These are phyloP conservation scores for Solanum chmielewskii DNA, from an alignment of 257 asterid species.

Conservation along the genomic window DNA sequence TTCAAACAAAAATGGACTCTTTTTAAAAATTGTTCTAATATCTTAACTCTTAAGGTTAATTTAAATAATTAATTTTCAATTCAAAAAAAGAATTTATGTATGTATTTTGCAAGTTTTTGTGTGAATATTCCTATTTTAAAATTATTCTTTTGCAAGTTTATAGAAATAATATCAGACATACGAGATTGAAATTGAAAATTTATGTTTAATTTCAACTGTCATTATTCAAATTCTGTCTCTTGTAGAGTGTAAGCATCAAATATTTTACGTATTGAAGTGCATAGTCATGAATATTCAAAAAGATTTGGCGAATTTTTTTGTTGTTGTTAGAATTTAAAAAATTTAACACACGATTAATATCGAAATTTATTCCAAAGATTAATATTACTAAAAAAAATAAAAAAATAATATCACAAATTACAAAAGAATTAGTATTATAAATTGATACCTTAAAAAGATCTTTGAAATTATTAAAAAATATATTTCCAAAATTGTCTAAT, in stretches of 20 bases:
- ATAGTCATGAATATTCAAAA: not conserved
- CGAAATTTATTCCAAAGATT: not conserved
- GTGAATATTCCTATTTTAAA: not conserved
- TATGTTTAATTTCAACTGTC: accelerated
- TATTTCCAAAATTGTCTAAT: not conserved
- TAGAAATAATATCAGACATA: not conserved
- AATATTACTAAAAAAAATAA: not conserved
- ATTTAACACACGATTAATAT: not conserved
- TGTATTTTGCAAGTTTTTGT: not conserved
- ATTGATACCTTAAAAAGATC: not conserved
- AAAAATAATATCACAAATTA: not conserved
- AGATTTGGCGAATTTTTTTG: not conserved
- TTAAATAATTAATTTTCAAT: not conserved
- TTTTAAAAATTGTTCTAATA: not conserved
- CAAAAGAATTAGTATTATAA: not conserved
- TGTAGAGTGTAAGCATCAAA: accelerated
- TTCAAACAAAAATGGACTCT: not conserved
- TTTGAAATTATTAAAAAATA: not conserved
- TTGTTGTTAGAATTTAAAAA: not conserved
- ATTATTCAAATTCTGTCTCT: accelerated
- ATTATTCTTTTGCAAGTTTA: not conserved
- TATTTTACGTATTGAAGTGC: not conserved
- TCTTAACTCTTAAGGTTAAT: not conserved
- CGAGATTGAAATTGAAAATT: not conserved
- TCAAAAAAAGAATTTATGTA: not conserved